These are phyloP conservation scores for Styphnolobium japonicum DNA, from an alignment of 306 rosid species.

Conservation along the genomic window DNA sequence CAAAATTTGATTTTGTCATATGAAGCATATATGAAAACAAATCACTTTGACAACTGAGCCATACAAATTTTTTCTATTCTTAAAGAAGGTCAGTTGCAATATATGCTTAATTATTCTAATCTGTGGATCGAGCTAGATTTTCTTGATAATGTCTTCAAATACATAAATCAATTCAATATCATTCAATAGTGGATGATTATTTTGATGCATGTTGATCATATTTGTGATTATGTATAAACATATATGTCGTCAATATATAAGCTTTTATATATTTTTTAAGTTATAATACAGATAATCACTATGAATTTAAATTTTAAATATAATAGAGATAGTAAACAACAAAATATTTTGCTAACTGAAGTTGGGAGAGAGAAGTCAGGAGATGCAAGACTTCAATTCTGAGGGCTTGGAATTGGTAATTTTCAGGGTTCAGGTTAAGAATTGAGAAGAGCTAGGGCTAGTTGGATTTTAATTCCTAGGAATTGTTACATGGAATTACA, in stretches of 20 bases:
- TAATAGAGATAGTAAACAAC: no score
- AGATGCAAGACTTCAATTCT: not conserved
- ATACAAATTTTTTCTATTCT: not conserved
- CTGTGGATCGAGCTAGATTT: not conserved
- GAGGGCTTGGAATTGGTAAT: not conserved
- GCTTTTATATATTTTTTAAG: not conserved
- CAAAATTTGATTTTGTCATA: conserved; percentile 2
- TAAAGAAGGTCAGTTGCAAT: not conserved
- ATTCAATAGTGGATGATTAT: not conserved
- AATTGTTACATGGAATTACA: not conserved
- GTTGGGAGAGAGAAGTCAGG: no score
- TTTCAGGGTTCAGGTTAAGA: not conserved
- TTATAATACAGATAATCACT: not conserved
- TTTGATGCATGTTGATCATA: not conserved
- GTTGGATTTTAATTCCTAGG: not conserved
- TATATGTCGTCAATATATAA: not conserved
- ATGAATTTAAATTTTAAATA: no score
- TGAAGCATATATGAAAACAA: not conserved
- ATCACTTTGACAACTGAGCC: not conserved
- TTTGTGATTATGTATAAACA: not conserved
- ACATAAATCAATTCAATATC: not conserved
- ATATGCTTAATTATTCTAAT: not conserved
- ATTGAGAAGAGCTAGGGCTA: not conserved
- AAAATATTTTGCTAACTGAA: no score
- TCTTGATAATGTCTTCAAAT: not conserved